Percentiles rank a stretch among this genome's conserved stretches.
These are phyloP conservation scores for Fusarium phyllophilum DNA, from an alignment of 2,329 filamentous ascomycete species.

Conservation along the genomic window DNA sequence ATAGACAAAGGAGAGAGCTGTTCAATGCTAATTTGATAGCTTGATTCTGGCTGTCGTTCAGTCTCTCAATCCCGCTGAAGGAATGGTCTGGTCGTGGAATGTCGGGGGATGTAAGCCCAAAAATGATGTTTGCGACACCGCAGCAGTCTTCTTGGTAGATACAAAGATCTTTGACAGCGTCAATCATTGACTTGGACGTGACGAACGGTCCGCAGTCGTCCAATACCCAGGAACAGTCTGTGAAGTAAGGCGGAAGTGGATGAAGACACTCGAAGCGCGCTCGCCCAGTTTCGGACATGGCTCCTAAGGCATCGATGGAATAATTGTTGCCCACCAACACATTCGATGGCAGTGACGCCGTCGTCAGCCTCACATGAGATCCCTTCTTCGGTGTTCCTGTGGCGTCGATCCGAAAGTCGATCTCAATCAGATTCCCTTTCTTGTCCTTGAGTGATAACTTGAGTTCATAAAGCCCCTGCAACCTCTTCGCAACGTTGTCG, in stretches of 20 bases:
- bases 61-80: not conserved
- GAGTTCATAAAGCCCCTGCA: not conserved
- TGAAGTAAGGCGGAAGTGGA: conserved; percentile 49
- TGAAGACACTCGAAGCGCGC: conserved; percentile 52
- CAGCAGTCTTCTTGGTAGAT: conserved; percentile 46
- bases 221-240: conserved; percentile 51
- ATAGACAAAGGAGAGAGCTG: conserved; percentile 51
- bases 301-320: conserved; percentile 53
- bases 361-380: conserved; percentile 17
- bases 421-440: not conserved
- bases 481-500: not conserved
- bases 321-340: conserved; percentile 36
- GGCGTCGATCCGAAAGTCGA: conserved; percentile 18
- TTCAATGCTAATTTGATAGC: conserved; percentile 39
- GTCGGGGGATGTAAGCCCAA: fast-evolving
- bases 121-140: conserved; percentile 40
- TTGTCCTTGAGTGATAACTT: not conserved
- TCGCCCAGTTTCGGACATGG: conserved; percentile 38
- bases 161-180: conserved; percentile 50
- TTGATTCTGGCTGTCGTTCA: conserved; percentile 32
- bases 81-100: not conserved
- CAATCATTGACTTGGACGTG: conserved; percentile 52
- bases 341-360: conserved; percentile 3
- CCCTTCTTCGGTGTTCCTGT: not conserved
- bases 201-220: conserved; percentile 54